Conservation (phyloP, 176 grass and related monocot genomes). For the Secale cereale region DNA sequence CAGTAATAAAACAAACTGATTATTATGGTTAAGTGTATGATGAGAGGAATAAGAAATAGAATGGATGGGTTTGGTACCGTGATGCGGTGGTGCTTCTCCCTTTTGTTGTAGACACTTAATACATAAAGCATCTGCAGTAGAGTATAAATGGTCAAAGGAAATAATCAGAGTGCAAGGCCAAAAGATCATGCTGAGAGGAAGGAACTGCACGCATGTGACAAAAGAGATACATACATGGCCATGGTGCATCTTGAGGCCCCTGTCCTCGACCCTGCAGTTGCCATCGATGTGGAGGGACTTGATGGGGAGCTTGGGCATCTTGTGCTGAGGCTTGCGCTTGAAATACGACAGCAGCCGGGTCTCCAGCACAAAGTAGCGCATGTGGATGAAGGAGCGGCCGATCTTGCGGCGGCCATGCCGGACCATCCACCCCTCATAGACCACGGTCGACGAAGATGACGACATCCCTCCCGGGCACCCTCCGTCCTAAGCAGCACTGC, state of each 20-base stretch:
- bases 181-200: not conserved
- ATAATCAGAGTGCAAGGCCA: not conserved
- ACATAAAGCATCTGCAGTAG: slow-evolving; percentile 79
- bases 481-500: not conserved
- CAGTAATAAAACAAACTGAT: not conserved
- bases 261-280: slow-evolving; percentile 94
- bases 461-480: slow-evolving; percentile 3
- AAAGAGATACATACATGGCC: slow-evolving; percentile 45
- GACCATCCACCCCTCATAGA: slow-evolving; percentile 99
- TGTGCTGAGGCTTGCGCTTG: slow-evolving; percentile 91
- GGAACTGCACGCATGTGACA: not conserved
- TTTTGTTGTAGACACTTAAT: slow-evolving; percentile 93
- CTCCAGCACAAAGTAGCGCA: slow-evolving; percentile 93
- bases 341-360: slow-evolving; percentile 73
- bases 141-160: not conserved
- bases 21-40: not conserved
- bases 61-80: slow-evolving; percentile 32
- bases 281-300: slow-evolving; percentile 90
- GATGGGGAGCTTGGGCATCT: slow-evolving; percentile 73
- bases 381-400: slow-evolving; percentile 80
- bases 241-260: slow-evolving; percentile 92
- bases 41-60: not conserved
- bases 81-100: slow-evolving; percentile 87
- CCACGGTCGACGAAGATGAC: slow-evolving; percentile 35
- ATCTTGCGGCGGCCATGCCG: slow-evolving; percentile 88